These are phyloP conservation scores for Talaromyces wortmannii DNA, from an alignment of 495 filamentous ascomycete genomes.

Conservation along the genomic window DNA sequence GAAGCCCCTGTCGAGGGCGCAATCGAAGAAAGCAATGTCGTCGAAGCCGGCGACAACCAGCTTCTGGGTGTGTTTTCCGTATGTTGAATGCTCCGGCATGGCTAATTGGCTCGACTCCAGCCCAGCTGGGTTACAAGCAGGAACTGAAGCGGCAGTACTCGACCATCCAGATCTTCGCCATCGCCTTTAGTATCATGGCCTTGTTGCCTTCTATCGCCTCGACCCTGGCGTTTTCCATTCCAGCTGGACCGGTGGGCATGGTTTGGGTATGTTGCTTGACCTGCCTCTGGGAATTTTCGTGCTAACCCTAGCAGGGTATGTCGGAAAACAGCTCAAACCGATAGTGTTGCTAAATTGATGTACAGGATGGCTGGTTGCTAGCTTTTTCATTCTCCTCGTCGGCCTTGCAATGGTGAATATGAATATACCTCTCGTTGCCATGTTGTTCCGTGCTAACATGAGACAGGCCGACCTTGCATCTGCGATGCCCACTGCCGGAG, in stretches of 20 bases:
- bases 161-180: slow-evolving; percentile 61
- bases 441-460: neutral
- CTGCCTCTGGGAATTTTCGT: neutral
- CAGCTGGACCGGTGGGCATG: slow-evolving; percentile 63
- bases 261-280: slow-evolving; percentile 45
- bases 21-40: neutral
- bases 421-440: neutral
- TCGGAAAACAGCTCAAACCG: neutral
- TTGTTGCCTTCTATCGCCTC: slow-evolving; percentile 64
- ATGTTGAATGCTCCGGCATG: neutral
- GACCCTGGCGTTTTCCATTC: slow-evolving; percentile 57
- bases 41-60: neutral
- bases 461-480: slow-evolving; percentile 58
- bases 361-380: slow-evolving; percentile 56
- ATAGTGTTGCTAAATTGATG: too few species aligned
- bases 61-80: neutral
- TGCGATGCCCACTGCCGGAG: slow-evolving; percentile 65
- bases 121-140: slow-evolving; percentile 59
- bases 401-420: slow-evolving; percentile 54
- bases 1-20: neutral
- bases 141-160: slow-evolving; percentile 61
- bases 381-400: slow-evolving; percentile 56
- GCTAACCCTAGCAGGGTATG: slow-evolving; percentile 1
- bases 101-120: neutral
- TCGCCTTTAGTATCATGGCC: slow-evolving; percentile 70